phyloP scores from a whole-genome alignment of 805 yeast species.

The Jamesozyma jinghongensis region DNA sequence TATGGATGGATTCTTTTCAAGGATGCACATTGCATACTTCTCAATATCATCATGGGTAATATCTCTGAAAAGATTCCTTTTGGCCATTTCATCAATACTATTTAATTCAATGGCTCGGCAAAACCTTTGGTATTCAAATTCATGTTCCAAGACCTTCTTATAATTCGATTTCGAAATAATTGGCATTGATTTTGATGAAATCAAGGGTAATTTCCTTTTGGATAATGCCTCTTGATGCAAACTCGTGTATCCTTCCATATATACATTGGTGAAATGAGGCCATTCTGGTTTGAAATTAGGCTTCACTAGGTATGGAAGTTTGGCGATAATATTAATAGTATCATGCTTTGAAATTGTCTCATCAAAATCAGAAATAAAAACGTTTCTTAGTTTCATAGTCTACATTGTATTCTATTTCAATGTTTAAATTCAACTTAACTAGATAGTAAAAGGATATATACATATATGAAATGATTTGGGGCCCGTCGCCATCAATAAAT shows the following conservation, averaged over 20 bases:
- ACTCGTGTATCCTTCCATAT: constrained; percentile 14
- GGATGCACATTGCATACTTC: constrained; percentile 4
- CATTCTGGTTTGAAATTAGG: constrained; percentile 16
- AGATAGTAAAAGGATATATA: too few relatives aligned
- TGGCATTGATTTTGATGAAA: neutral
- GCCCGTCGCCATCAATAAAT: too few relatives aligned
- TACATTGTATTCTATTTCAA: too few relatives aligned
- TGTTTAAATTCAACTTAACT: too few relatives aligned
- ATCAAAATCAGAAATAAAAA: constrained; percentile 26
- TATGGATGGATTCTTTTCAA: neutral
- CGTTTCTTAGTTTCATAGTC: constrained; percentile 6
- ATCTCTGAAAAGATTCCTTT: constrained; percentile 12
- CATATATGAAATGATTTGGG: too few relatives aligned
- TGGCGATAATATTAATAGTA: constrained; percentile 20
- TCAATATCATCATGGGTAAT: constrained; percentile 12
- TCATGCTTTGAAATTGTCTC: constrained; percentile 27
- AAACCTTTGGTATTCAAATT: constrained; percentile 12
- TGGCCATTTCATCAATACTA: constrained; percentile 20
- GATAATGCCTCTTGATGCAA: neutral
- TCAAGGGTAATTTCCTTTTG: neutral
- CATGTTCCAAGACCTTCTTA: constrained; percentile 9
- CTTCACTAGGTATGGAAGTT: constrained; percentile 16
- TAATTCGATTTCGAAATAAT: constrained; percentile 7
- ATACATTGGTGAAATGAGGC: constrained; percentile 20
- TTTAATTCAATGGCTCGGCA: constrained; percentile 16